Evolutionary conservation across 208 protist genomes (phyloP), one percentile per base, ranked within the genome.

Genomic region (Cochliopodium minus): DNA sequence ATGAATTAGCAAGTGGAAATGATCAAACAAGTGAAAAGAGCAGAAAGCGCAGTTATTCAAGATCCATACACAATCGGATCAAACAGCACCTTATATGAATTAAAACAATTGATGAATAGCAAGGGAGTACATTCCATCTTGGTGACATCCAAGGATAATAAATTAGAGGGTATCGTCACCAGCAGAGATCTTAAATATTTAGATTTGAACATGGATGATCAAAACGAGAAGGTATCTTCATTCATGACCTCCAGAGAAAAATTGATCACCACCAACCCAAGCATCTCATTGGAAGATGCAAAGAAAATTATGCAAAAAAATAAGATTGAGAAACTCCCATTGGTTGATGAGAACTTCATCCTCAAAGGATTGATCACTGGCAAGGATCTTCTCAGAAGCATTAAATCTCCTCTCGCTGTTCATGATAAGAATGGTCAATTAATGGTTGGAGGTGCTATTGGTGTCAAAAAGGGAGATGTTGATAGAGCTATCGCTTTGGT

Each of bases 401-500:
- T 39, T 7, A 17, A 39, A 7, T 39, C 13, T 13, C 35, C 35
- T 17, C 10, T 17, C 35, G 35, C 35, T 39, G 7, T 13, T 17
- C 7, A 39, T 17, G 35, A 39, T 39, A 39, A 39, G 35, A 39
- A 13, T 13, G 13, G 13, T 17, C 35, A 39, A 39, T 13, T 39
- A 17, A 17, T 39, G 13, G 7, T 7, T 13, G 35, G 35, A 17
- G 35, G 10, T 39, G 35, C 35, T 13, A 39, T 39, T 13, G 35
- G 35, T 39, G 13, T 13, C 13, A 7, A 13, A 7, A 7, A 7
- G 13, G 35, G 13, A 17, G 79, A 88, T 59, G 55, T 81, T 25
- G 65, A 51, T 2, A 72, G 76, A 23, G 79, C 80, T 1, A 64
- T 58, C 9, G 61, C 58, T 17, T 74, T 86, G 10, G 71, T 86